These are phyloP conservation scores for Physcomitrium patens DNA, from an alignment of 225 moss, liverwort and hornwort species.

Conservation along the genomic window DNA sequence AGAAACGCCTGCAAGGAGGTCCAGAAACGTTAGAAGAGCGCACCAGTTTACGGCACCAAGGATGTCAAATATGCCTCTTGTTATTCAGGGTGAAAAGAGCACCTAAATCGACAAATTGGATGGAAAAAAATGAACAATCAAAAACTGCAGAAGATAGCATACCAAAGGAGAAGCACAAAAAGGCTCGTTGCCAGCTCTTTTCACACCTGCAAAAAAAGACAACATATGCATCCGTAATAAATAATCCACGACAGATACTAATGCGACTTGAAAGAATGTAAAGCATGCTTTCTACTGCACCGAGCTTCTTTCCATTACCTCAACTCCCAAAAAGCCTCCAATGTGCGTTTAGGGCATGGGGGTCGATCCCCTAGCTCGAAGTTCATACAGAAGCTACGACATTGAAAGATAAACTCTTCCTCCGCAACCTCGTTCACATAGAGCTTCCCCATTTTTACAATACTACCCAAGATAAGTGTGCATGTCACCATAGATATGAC, in stretches of 20 bases:
- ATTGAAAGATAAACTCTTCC: conserved; percentile 61
- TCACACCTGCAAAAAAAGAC: conserved; percentile 51
- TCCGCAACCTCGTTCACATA: conserved; percentile 69
- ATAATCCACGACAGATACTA: conserved; percentile 10
- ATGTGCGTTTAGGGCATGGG: conserved; percentile 62
- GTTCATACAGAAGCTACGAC: conserved; percentile 55
- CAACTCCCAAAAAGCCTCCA: conserved; percentile 65
- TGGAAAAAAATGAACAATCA: conserved; percentile 2
- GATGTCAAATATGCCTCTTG: conserved; percentile 1
- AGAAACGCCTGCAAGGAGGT: conserved; percentile 52
- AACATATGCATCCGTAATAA: conserved; percentile 29
- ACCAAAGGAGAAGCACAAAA: conserved; percentile 66
- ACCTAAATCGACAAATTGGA: conserved; percentile 5
- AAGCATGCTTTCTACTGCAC: conserved; percentile 23
- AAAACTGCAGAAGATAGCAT: conserved; percentile 27
- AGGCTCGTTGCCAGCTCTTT: conserved; percentile 62
- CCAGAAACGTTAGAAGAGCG: conserved; percentile 19
- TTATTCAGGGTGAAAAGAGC: conserved; percentile 13
- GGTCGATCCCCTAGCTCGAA: conserved; percentile 55
- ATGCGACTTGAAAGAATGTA: conserved; percentile 12
- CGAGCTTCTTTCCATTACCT: conserved; percentile 40
- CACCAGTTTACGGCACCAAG: conserved; percentile 18
- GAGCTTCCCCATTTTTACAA: conserved; percentile 56
- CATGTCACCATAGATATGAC: conserved; percentile 67
- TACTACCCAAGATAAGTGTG: conserved; percentile 63